Percentiles rank a stretch among this genome's conserved stretches.
phyloP scores from a whole-genome alignment of 495 filamentous ascomycete genomes.

The Aspergillus wentii region DNA sequence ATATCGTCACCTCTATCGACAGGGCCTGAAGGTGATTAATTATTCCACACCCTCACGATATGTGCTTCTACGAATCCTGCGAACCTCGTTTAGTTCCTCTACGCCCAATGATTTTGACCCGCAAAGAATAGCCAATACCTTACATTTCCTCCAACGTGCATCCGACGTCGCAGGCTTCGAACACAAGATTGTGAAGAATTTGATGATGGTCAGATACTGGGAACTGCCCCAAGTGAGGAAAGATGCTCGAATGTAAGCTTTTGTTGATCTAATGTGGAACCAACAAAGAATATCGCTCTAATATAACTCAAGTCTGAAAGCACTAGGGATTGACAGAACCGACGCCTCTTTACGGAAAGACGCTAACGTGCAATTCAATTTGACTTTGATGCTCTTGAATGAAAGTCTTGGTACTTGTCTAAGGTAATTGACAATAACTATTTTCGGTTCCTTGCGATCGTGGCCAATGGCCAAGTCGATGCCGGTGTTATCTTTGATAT shows the following conservation, averaged over 20 bases:
- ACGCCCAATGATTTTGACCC: constrained; percentile 48
- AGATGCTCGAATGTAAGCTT: constrained; percentile 33
- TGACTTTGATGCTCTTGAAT: constrained; percentile 67
- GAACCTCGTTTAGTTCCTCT: constrained; percentile 63
- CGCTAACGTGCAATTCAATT: constrained; percentile 54
- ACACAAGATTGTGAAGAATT: constrained; percentile 73
- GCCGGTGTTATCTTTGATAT: too few relatives aligned
- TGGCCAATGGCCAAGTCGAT: too few relatives aligned
- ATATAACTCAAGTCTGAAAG: constrained; percentile 26
- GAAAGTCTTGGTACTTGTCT: constrained; percentile 66
- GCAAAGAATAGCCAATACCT: constrained; percentile 62
- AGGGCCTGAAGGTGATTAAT: constrained; percentile 69
- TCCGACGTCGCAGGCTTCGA: constrained; percentile 63
- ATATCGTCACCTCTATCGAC: constrained; percentile 76
- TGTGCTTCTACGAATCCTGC: constrained; percentile 58
- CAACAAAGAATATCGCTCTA: constrained; percentile 7
- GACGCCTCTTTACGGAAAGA: constrained; percentile 27
- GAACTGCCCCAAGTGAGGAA: constrained; percentile 33
- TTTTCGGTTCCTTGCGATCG: too few relatives aligned
- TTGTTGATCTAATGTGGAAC: not conserved
- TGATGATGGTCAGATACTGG: constrained; percentile 61
- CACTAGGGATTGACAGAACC: constrained; percentile 19
- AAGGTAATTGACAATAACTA: constrained; percentile 39
- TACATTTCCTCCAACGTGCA: constrained; percentile 72
- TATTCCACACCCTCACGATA: constrained; percentile 74